Evolutionary conservation across 805 yeast genomes (phyloP), one percentile per base, ranked within the genome.

Genomic region (Brettanomyces anomalus): DNA sequence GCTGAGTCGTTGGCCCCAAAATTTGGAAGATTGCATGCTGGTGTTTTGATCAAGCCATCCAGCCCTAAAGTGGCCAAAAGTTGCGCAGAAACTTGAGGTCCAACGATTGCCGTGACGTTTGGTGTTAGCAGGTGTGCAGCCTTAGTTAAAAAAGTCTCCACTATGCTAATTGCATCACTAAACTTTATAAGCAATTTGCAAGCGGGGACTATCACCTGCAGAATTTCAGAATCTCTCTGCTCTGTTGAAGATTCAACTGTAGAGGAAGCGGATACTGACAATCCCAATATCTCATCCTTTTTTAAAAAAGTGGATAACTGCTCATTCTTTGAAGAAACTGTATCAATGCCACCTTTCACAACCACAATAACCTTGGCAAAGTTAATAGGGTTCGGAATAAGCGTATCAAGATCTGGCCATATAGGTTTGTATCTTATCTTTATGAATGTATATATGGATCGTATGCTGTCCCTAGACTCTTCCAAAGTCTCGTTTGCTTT

Each of bases 21-120:
- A 0, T 94, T 76, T 0, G 95, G 79, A 18, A 90, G 54, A 55
- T 90, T 90, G 53, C 97, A 85, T 3, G 95, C 71, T 0, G 96
- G 96, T 0, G 85, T 76, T 26, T 61, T 64, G 3, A 87, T 76
- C 8, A 90, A 62, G 5, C 76, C 79, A 11, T 64, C 64, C 4
- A 90, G 58, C 0, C 95, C 87, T 2, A 95, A 94, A 15, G 73
- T 67, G 1, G 85, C 73, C 19, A 90, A 62, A 15, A 93, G 60
- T 51, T 83, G 85, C 0, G 95, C 81, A 0, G 95, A 76, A 0
- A 84, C 73, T 5, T 72, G 65, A 0, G 94, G 66, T 0, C 95
- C 94, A 2, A 90, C 68, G 6, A 93, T 64, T 0, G 76, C 76
- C 3, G 85, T 69, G 1, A 85, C 61, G 57, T 93, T 90, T 2